These are phyloP conservation scores for Colletotrichum cordylinicola DNA, from an alignment of 2,329 filamentous ascomycete genomes.

Conservation along the genomic window DNA sequence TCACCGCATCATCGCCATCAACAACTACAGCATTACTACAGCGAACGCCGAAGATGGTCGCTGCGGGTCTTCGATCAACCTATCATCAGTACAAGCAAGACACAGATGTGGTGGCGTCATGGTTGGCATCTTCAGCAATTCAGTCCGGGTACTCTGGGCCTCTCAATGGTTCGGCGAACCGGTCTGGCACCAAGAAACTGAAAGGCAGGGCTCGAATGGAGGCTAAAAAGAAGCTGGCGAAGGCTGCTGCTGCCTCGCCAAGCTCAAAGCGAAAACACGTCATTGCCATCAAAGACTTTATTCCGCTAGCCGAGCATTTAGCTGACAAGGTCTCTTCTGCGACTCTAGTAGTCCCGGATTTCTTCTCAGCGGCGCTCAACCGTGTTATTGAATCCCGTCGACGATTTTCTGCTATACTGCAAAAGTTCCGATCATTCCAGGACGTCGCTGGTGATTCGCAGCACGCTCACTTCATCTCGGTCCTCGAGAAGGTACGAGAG, in stretches of 20 bases:
- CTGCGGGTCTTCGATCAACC: slow-evolving; percentile 27
- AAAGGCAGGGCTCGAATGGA: slow-evolving; percentile 32
- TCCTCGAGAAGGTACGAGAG: slow-evolving; percentile 39
- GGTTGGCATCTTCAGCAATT: slow-evolving; percentile 47
- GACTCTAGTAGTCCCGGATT: slow-evolving; percentile 28
- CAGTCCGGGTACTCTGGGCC: slow-evolving; percentile 33
- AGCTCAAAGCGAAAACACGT: slow-evolving; percentile 30
- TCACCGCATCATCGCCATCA: background rate
- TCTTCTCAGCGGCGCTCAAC: slow-evolving; percentile 36
- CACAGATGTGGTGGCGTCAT: slow-evolving; percentile 42
- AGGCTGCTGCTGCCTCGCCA: background rate
- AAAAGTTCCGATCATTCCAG: slow-evolving; percentile 10
- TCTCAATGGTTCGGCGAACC: background rate
- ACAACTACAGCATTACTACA: background rate
- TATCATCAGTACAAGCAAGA: slow-evolving; percentile 48
- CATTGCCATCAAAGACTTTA: slow-evolving; percentile 42
- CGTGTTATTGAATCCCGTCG: slow-evolving; percentile 41
- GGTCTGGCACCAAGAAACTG: slow-evolving; percentile 5
- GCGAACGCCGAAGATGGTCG: slow-evolving; percentile 24
- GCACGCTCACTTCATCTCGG: slow-evolving; percentile 38
- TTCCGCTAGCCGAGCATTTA: slow-evolving; percentile 42
- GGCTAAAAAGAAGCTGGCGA: background rate
- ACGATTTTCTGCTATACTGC: slow-evolving; percentile 29
- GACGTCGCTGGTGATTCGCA: slow-evolving; percentile 28
- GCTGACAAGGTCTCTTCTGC: background rate